These are phyloP conservation scores for Lipomyces orientalis DNA, from an alignment of 805 yeast species.

Conservation along the genomic window DNA sequence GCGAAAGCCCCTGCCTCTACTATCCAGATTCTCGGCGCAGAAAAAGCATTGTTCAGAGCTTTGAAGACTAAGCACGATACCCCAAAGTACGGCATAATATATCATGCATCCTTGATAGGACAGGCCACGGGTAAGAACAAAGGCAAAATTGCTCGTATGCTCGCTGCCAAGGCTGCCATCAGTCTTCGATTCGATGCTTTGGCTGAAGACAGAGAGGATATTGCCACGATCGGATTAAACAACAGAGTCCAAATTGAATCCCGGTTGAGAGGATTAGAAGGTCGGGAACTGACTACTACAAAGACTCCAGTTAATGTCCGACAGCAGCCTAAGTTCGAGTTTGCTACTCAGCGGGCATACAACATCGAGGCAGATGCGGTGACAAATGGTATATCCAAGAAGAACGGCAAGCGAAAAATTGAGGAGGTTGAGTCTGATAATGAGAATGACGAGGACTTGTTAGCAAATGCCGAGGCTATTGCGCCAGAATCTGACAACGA, in stretches of 20 bases:
- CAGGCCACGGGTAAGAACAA: slow-evolving; percentile 98
- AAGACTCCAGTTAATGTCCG: slow-evolving; percentile 65
- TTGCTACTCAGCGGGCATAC: slow-evolving; percentile 83
- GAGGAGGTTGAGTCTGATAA: slow-evolving; percentile 43
- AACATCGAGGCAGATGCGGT: slow-evolving; percentile 94
- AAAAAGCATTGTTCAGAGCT: slow-evolving; percentile 98
- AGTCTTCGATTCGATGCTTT: slow-evolving; percentile 95
- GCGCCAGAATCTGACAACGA: slow-evolving; percentile 13
- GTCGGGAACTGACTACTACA: slow-evolving; percentile 86
- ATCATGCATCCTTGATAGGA: slow-evolving; percentile 96
- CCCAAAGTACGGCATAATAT: slow-evolving; percentile 95
- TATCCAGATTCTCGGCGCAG: slow-evolving; percentile 97
- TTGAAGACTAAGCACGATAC: slow-evolving; percentile 98
- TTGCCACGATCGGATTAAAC: slow-evolving; percentile 89
- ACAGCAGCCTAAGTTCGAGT: slow-evolving; percentile 83
- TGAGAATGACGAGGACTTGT: slow-evolving; percentile 49
- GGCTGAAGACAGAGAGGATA: slow-evolving; percentile 95
- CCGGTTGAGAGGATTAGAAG: slow-evolving; percentile 93
- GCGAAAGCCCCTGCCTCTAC: slow-evolving; percentile 99
- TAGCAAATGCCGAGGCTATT: slow-evolving; percentile 34
- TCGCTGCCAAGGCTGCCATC: slow-evolving; percentile 98
- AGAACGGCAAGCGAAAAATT: slow-evolving; percentile 39
- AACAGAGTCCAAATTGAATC: slow-evolving; percentile 93
- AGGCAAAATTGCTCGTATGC: slow-evolving; percentile 98
- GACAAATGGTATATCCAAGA: slow-evolving; percentile 60